phyloP scores from a whole-genome alignment of 1,284 basidiomycete genomes.

The Microbotryum intermedium region DNA sequence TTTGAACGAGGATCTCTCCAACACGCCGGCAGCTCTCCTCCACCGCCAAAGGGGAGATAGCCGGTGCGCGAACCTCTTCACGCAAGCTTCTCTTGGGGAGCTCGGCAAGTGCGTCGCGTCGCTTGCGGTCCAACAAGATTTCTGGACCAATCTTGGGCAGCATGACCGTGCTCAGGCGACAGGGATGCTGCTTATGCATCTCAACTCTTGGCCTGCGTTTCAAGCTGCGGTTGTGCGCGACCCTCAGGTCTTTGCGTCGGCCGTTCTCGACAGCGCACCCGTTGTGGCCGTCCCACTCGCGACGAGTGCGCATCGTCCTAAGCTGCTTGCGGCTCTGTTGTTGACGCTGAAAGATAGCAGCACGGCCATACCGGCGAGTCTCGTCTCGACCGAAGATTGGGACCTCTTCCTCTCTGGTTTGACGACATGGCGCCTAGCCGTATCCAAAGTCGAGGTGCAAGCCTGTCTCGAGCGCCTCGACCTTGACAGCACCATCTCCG shows the following conservation, averaged over 20 bases:
- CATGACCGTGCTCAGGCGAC: constrained; percentile 2
- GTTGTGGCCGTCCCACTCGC: neutral
- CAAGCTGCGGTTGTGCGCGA: constrained; percentile 7
- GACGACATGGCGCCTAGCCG: constrained; percentile 24
- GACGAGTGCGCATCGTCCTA: constrained; percentile 9
- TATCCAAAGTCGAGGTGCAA: constrained; percentile 29
- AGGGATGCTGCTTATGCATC: constrained; percentile 2
- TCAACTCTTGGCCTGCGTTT: constrained; percentile 8
- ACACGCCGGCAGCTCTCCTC: neutral
- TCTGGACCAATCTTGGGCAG: neutral
- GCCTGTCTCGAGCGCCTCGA: constrained; percentile 28
- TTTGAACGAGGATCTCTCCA: neutral
- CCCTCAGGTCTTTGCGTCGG: constrained; percentile 7
- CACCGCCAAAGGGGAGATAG: constrained; percentile 6
- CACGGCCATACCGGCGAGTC: constrained; percentile 22
- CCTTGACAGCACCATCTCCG: constrained; percentile 12
- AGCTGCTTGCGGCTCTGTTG: constrained; percentile 18
- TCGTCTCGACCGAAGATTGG: constrained; percentile 28
- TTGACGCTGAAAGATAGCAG: constrained; percentile 22
- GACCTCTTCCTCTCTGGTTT: constrained; percentile 29
- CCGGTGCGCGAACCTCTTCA: constrained; percentile 10
- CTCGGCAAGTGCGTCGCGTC: constrained; percentile 13
- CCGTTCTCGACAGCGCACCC: constrained; percentile 15
- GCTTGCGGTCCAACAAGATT: constrained; percentile 25
- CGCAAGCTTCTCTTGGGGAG: neutral